Evolutionary conservation across 768 basidiomycete genomes (phyloP), one percentile per base, ranked within the genome.

Genomic region (Hysterangium stoloniferum): DNA sequence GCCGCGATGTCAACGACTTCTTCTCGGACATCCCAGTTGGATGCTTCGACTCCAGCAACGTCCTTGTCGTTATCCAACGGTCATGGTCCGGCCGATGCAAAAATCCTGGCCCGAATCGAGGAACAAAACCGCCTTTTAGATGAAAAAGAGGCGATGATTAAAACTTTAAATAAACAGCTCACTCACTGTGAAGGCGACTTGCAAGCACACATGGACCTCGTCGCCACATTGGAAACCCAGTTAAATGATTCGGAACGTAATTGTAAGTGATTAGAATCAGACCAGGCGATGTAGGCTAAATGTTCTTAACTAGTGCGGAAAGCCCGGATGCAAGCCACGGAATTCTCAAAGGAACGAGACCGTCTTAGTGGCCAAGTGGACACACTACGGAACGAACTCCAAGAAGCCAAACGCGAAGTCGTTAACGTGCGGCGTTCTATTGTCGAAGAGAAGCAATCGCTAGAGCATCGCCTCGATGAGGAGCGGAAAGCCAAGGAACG

Each of bases 181-280:
- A 82, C 80, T n/a, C 92, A 95, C 64, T 93, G 90, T 61, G 93
- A 96, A 68, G 79, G 76, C 54, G 92, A 96, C 66, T 71, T 94
- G 56, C 87, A 93, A 58, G 82, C 86, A 24, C 90, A 94, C 61
- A 90, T 92, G 78, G 89, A 95, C 63, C 77, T 92, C 47, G 89
- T 92, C 54, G 76, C 70, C 55, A 87, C 84, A 8, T 74, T 95
- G 22, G 90, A 95, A 68, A 77, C 82, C 37, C 90, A 88, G 5
- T 73, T 95, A 12, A 85, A 86, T 44, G 92, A 95, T 59, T 88
- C 89, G 19, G 93, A 95, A 70, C 90, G 95, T 66, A 93, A 92
- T 61, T 71, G 90, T 92, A 66, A 69, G 89, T 79, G 54, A 11
- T 47, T 31, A 51, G 41, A 47, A 53, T 22, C 38, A 31, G 35